These are phyloP conservation scores for Colletotrichum sp. DNA, from an alignment of 2,329 filamentous ascomycete species.

Conservation along the genomic window DNA sequence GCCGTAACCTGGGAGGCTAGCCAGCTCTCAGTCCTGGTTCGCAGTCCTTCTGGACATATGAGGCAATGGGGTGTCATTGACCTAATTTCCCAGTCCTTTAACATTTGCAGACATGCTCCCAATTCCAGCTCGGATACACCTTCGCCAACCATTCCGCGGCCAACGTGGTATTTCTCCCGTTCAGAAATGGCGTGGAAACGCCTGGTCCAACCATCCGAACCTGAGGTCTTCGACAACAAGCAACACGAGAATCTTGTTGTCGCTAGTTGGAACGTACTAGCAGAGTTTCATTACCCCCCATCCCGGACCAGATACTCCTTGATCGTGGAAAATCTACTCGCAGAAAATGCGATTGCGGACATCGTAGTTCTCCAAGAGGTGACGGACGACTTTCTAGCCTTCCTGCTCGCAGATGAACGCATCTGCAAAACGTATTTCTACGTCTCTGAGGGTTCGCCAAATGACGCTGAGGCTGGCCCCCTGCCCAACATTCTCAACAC, in stretches of 20 bases:
- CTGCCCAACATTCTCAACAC: constrained; percentile 66
- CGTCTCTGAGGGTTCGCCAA: constrained; percentile 61
- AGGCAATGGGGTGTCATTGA: constrained; percentile 59
- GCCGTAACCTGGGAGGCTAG: constrained; percentile 51
- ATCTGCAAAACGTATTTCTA: constrained; percentile 59
- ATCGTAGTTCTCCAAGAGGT: constrained; percentile 66
- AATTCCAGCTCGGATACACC: neutral
- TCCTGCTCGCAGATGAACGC: constrained; percentile 51
- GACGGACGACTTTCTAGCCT: constrained; percentile 66
- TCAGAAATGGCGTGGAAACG: neutral
- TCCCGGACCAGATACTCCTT: constrained; percentile 44
- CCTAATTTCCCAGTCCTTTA: constrained; percentile 24
- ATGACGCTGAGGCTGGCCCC: constrained; percentile 55
- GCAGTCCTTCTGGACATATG: constrained; percentile 57
- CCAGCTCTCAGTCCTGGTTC: constrained; percentile 57
- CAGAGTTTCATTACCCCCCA: constrained; percentile 54
- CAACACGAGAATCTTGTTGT: constrained; percentile 35
- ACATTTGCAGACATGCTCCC: neutral
- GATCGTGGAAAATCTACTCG: constrained; percentile 49
- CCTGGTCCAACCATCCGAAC: neutral
- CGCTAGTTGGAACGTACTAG: constrained; percentile 59
- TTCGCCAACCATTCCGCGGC: neutral
- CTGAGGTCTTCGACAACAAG: no score
- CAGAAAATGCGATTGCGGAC: constrained; percentile 46
- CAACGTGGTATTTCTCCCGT: constrained; percentile 1